Conservation (phyloP, 106 monocot species). For the Alisma plantagoaquatica region DNA sequence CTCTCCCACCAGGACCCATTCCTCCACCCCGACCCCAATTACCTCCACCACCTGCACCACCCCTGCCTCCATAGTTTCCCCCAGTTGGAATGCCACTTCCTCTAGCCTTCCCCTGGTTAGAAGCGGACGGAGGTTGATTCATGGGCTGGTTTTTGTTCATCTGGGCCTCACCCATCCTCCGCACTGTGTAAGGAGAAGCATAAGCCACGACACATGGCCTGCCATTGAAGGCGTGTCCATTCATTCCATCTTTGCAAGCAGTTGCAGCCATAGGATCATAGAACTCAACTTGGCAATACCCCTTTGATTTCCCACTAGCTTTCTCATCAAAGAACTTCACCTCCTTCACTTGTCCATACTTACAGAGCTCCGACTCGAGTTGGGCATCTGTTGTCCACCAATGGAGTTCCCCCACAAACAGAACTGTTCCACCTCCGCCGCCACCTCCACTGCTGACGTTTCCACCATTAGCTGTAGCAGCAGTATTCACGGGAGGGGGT, state of each 20-base stretch:
- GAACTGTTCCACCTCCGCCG: neutral
- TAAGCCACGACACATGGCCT: conserved; percentile 69
- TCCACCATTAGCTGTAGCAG: neutral
- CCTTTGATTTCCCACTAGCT: conserved; percentile 94
- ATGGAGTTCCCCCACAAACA: conserved; percentile 67
- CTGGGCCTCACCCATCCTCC: conserved; percentile 37
- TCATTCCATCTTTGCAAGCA: conserved; percentile 78
- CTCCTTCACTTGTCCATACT: conserved; percentile 80
- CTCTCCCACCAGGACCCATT: conserved; percentile 46
- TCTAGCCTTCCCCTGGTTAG: conserved; percentile 23
- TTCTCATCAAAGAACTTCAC: conserved; percentile 82
- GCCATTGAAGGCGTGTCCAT: conserved; percentile 71
- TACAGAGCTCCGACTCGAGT: conserved; percentile 45
- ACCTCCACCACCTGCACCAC: too few relatives aligned
- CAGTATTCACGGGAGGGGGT: neutral
- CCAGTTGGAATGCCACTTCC: conserved; percentile 18
- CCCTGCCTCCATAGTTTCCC: conserved; percentile 23
- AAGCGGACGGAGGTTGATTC: conserved; percentile 13
- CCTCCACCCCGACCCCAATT: conserved; percentile 34
- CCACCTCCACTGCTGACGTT: too few relatives aligned
- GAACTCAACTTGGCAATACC: conserved; percentile 83
- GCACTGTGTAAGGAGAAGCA: conserved; percentile 42
- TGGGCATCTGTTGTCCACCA: conserved; percentile 95
- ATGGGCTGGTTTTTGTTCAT: conserved; percentile 24
- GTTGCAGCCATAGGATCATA: conserved; percentile 54